Conservation (phyloP, 2,329 filamentous ascomycete genomes). For the Claviceps africana region DNA sequence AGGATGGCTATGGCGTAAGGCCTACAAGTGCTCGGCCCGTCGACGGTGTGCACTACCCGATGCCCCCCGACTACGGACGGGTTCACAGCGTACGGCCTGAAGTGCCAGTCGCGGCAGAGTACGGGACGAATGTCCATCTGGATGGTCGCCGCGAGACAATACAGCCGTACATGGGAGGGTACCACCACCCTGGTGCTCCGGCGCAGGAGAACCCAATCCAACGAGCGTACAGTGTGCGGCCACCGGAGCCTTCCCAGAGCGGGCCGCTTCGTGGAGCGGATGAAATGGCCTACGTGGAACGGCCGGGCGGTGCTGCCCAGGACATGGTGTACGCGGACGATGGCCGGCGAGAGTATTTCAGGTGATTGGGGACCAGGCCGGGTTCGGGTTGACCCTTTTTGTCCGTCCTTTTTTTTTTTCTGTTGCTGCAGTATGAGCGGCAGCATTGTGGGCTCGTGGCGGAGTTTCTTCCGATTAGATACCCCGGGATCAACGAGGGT, state of each 20-base stretch:
- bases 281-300: slow-evolving; percentile 31
- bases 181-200: slow-evolving; percentile 15
- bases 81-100: slow-evolving; percentile 30
- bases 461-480: background rate
- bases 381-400: background rate
- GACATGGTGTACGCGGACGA: slow-evolving; percentile 34
- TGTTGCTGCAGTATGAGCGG: background rate
- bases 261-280: slow-evolving; percentile 15
- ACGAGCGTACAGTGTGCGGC: slow-evolving; percentile 26
- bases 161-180: slow-evolving; percentile 21
- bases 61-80: slow-evolving; percentile 28
- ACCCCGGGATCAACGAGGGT: background rate
- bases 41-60: slow-evolving; percentile 28
- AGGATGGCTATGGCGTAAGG: slow-evolving; percentile 37
- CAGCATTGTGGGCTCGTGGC: background rate
- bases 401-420: background rate
- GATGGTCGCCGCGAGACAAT: slow-evolving; percentile 16
- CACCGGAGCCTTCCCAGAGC: slow-evolving; percentile 23
- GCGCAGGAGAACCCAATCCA: slow-evolving; percentile 9
- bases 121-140: slow-evolving; percentile 14
- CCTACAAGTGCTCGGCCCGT: slow-evolving; percentile 45
- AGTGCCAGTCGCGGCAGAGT: slow-evolving; percentile 13
- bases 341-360: slow-evolving; percentile 22
- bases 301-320: slow-evolving; percentile 25
- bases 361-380: slow-evolving; percentile 8